Evolutionary conservation across 257 asterid species (phyloP), one percentile per base, ranked within the genome.

Genomic region (Penstemon eatonii): DNA sequence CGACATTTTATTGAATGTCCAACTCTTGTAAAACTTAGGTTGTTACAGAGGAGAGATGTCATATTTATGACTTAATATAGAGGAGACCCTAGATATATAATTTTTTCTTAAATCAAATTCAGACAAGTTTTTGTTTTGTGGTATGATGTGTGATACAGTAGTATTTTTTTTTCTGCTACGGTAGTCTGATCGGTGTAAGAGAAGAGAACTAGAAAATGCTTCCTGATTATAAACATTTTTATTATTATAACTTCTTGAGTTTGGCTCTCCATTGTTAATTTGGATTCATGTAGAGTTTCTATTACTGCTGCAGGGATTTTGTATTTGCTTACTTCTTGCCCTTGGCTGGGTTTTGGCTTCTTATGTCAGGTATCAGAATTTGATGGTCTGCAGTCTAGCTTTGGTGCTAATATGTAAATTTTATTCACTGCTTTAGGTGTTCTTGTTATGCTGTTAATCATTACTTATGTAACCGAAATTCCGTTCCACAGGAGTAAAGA

Each of bases 291-390:
- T 52, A 11, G 46, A 65, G 56, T 62, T 10, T 73, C 12, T 71
- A 1, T 65, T 61, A 64, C 50, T 77, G 66, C 61, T 81, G 74
- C 89, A 94, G 99, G 99, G 99, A 65, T 87, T 75, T 76, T 8
- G 69, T 8, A 91, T 94, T 68, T 87, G 96, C 88, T 82, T 91
- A 70, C 2, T 68, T 66, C 98, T 94, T 70, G 96, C 96, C 67
- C 87, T 87, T 87, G 99, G 99, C 74, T 94, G 99, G 99, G 86
- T 75, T 69, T 75, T 81, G 78, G 99, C 99, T 78, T 85, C 98
- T 56, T 83, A 73, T 76, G 96, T 94, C 78, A 94, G 99, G 99
- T 91, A 86, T 40, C 65, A 0, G 13, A 56, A 57, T 65, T 52
- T 54, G 67, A 55, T 36, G 18, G 71, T 61, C 49, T 47, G 49